Base-by-base conservation (phyloP, 257 asterid species). In the Fraxinus excelsior region DNA sequence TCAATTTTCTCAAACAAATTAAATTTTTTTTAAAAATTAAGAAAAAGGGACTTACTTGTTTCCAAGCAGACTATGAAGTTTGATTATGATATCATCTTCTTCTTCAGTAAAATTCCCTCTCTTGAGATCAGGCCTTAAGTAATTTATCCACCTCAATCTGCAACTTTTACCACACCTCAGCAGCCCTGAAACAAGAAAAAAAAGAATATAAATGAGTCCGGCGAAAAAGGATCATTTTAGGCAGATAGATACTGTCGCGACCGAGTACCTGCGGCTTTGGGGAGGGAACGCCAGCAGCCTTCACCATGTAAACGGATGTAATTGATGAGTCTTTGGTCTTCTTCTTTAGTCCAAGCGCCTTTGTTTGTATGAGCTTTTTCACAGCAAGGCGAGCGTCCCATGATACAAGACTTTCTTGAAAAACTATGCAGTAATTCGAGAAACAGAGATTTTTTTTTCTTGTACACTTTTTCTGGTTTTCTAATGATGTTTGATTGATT, bases 201-300 rank as follows among this genome's bases (percentile, higher is more conserved):
- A 38, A 9, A 0, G 14, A 40, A 42, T 42, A 11, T 11, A 10
- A 9, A 42, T 42, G 49, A 42, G 18, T 11, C 49, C 49, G 4
- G 49, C 18, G 1, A 42, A 42, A 42, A 42, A 42, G 49, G 16
- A 42, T 42, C 18, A 12, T 42, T 42, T 40, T 40, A 11, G 46
- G 46, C 46, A 40, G 46, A 40, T 40, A 10, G 3, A 40, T 11
- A 40, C 14, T 42, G 16, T 42, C 49, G 12, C 16, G 4, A 42
- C 16, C 49, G 46, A 40, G 86, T 86, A 94, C 97, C 99, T 38
- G 99, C 99, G 28, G 97, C 89, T 90, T 88, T 91, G 29, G 99
- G 99, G 82, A 94, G 97, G 67, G 97, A 91, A 78, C 97, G 97
- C 99, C 99, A 94, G 87, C 97, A 90, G 64, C 99, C 99, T 83